Evolutionary conservation across 139 green algal species (phyloP).

Genomic region (Tetradesmus lagerheimii): DNA sequence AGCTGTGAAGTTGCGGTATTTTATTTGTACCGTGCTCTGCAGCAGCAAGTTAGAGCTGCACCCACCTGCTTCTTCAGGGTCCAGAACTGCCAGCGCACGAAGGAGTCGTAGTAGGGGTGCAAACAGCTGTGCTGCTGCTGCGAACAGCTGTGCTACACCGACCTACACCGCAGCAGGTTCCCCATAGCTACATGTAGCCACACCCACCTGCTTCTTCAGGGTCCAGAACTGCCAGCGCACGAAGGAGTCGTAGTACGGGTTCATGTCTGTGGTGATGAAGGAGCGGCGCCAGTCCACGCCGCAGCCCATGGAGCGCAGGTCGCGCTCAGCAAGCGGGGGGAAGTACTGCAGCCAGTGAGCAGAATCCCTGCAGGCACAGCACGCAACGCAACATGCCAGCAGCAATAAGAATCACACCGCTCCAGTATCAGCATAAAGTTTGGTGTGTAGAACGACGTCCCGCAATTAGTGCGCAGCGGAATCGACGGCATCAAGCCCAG

Average conservation of each 20-base stretch:
- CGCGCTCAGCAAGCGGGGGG: slow-evolving; percentile 87
- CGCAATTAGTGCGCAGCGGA: too few species aligned
- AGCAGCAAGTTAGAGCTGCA: too few species aligned
- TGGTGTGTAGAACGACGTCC: too few species aligned
- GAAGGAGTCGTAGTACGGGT: slow-evolving; percentile 99
- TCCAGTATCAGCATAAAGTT: not conserved
- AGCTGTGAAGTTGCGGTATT: too few species aligned
- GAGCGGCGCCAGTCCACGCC: slow-evolving; percentile 97
- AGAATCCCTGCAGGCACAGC: slow-evolving; percentile 64
- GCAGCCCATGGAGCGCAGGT: slow-evolving; percentile 95
- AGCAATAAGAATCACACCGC: not conserved
- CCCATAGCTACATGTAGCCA: too few species aligned
- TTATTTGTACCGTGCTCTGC: too few species aligned
- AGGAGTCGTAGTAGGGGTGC: slow-evolving; percentile 99
- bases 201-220: slow-evolving; percentile 85
- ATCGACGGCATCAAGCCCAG: too few species aligned
- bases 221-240: slow-evolving; percentile 96
- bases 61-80: slow-evolving; percentile 86
- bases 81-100: slow-evolving; percentile 97
- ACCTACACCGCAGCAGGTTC: too few species aligned
- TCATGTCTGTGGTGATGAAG: slow-evolving; percentile 99
- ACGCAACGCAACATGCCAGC: not conserved
- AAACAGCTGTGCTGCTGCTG: too few species aligned
- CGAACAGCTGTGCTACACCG: too few species aligned
- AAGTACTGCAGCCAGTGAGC: slow-evolving; percentile 97